Conservation (phyloP, 2,329 filamentous ascomycete species). For the Sporothrix brasiliensis region DNA sequence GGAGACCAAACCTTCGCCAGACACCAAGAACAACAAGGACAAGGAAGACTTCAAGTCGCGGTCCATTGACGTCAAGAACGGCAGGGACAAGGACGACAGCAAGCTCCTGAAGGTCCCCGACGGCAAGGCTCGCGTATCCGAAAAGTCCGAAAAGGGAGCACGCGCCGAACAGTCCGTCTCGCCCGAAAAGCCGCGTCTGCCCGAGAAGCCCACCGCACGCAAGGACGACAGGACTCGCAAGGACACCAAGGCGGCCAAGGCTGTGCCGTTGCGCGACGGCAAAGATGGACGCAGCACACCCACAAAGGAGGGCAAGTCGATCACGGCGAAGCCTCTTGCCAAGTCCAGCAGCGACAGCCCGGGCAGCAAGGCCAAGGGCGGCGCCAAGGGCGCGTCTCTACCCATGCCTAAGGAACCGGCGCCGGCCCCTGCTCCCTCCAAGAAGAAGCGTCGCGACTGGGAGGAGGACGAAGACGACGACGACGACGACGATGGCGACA, state of each 20-base stretch:
- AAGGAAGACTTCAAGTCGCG: slow-evolving; percentile 21
- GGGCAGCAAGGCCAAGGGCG: slow-evolving; percentile 13
- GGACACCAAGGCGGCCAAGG: slow-evolving; percentile 14
- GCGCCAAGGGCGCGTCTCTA: slow-evolving; percentile 32
- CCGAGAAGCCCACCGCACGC: slow-evolving; percentile 12
- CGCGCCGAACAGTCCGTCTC: background rate
- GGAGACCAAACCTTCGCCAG: slow-evolving; percentile 33
- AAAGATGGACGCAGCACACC: slow-evolving; percentile 10
- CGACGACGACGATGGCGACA: slow-evolving; percentile 60
- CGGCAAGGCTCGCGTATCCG: slow-evolving; percentile 9
- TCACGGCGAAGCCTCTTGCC: background rate
- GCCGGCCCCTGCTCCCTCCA: slow-evolving; percentile 36
- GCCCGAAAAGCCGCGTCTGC: background rate
- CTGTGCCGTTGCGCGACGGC: background rate
- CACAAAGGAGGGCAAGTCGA: slow-evolving; percentile 7
- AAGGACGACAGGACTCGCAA: slow-evolving; percentile 4
- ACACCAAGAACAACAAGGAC: slow-evolving; percentile 14
- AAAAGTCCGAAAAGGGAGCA: slow-evolving; percentile 33
- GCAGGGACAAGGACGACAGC: slow-evolving; percentile 28
- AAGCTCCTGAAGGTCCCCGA: background rate
- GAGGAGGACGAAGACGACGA: slow-evolving; percentile 54
- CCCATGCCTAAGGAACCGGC: slow-evolving; percentile 27
- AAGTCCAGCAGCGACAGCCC: slow-evolving; percentile 33
- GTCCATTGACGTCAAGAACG: slow-evolving; percentile 28
- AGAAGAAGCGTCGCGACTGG: slow-evolving; percentile 43